These are phyloP conservation scores for Paramecium sonneborni DNA, from an alignment of 73 alveolate species.

Conservation along the genomic window DNA sequence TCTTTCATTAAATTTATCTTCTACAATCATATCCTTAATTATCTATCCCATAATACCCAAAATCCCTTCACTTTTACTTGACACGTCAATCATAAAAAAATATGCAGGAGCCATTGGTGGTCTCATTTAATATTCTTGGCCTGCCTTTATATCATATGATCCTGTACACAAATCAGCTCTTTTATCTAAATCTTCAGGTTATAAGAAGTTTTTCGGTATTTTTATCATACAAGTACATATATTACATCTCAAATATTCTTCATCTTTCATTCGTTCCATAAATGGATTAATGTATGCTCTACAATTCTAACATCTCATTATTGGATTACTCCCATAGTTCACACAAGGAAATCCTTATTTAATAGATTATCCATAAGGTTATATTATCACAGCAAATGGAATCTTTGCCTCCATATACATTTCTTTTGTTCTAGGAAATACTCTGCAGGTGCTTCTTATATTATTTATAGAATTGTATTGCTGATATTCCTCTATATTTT, in stretches of 20 bases:
- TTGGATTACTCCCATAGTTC: constrained; percentile 71
- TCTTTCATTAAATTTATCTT: constrained; percentile 78
- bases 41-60: constrained; percentile 74
- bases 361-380: constrained; percentile 45
- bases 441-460: not conserved
- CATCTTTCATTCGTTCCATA: constrained; percentile 79
- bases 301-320: constrained; percentile 92
- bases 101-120: constrained; percentile 94
- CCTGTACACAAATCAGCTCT: constrained; percentile 87
- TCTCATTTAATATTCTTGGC: constrained; percentile 76
- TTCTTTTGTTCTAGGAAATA: not conserved
- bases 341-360: constrained; percentile 75
- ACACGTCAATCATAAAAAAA: constrained; percentile 92
- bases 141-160: constrained; percentile 85
- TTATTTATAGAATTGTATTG: not conserved
- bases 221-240: constrained; percentile 78
- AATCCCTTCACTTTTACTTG: constrained; percentile 86
- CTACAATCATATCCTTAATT: constrained; percentile 77
- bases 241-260: constrained; percentile 88
- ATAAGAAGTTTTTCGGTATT: constrained; percentile 58
- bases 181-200: constrained; percentile 77
- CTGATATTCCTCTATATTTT: not conserved
- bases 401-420: constrained; percentile 30
- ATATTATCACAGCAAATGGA: constrained; percentile 44
- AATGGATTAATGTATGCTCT: constrained; percentile 95